Evolutionary conservation across 2,329 filamentous ascomycete genomes (phyloP), one percentile per base, ranked within the genome.

Genomic region (Elsinoe perseae): DNA sequence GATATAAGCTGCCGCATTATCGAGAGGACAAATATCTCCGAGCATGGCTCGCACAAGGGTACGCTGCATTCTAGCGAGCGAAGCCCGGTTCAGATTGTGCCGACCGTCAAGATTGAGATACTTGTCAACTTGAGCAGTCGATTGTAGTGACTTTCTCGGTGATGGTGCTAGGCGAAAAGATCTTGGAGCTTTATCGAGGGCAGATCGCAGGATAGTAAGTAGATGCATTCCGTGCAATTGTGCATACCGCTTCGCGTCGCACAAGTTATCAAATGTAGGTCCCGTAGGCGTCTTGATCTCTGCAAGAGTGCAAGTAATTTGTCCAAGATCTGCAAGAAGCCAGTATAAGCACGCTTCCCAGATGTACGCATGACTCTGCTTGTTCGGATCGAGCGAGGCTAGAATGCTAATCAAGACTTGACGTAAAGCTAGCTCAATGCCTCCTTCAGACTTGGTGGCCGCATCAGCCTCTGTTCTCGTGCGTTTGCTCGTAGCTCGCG

Each of bases 121-220:
- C 3, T 18, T 30, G n/a, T 16, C 9, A 3, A 2, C 48, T 9
- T 14, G 6, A 14, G 30, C 7, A n/a, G 28, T n/a, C 2, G 6
- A 12, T 9, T 34, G 18, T 21, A 30, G n/a, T 21, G 30, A 9
- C n/a, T 2, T 23, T n/a, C 16, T 32, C n/a, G 4, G 3, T n/a
- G 30, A 23, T 21, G 48, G 4, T 20, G 48, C 1, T n/a, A 56
- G n/a, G n/a, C 53, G 53, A 42, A 56, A 56, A 6, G 38, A 46
- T 4, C 53, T 23, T 10, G 53, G 53, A 16, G 40, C 25, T n/a
- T 12, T 28, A 1, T 18, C 23, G 6, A 56, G 38, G 10, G 53
- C 53, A 18, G 36, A 21, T 18, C 28, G 18, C 20, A 56, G 42
- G 12, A 56, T 21, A 23, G 23, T 16, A 14, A 56, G 42, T 4